Base-by-base conservation (phyloP, 2,329 filamentous ascomycete genomes). In the Aciculosporium take region DNA sequence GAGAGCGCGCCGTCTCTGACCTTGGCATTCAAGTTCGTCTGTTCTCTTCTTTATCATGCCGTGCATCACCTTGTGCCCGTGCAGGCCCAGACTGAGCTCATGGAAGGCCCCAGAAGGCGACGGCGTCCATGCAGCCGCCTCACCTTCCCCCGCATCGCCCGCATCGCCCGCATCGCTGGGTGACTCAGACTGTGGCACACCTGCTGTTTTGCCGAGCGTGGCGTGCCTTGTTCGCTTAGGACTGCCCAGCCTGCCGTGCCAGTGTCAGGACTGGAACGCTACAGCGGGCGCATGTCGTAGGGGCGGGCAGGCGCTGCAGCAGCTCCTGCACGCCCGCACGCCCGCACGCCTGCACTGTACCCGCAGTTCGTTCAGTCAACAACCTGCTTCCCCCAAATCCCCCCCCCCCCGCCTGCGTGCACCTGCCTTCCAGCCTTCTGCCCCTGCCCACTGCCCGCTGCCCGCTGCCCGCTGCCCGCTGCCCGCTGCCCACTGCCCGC, bases 381-480 rank as follows among this genome's bases (percentile, higher is more conserved):
- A 29, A 29, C 34, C n/a, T n/a, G n/a, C n/a, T n/a, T n/a, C n/a
- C n/a, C n/a, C n/a, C n/a, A n/a, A n/a, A n/a, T n/a, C 17, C 7
- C 27, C 24, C 30, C 27, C 17, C 6, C 15, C 18, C 8, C 29
- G 25, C 25, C 37, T 37, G 41, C n/a, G 15, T 20, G 41, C 30
- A 20, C 42, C 42, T 38, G 27, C 42, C 38, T 34, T 6, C 7
- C 6, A 27, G n/a, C n/a, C n/a, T n/a, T n/a, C n/a, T n/a, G n/a
- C 23, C 23, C 31, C 31, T 23, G 13, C 39, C 24, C 30, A 34
- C 32, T 34, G 28, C 34, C 31, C 20, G 36, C 37, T 48, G 43
- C 45, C 31, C 34, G n/a, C 35, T 38, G 28, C 31, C n/a, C n/a
- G n/a, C n/a, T 34, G 28, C 34, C 31, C 20, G 36, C 37, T 48